phyloP scores from a whole-genome alignment of 305 asterid species.

The Andrographis paniculata region DNA sequence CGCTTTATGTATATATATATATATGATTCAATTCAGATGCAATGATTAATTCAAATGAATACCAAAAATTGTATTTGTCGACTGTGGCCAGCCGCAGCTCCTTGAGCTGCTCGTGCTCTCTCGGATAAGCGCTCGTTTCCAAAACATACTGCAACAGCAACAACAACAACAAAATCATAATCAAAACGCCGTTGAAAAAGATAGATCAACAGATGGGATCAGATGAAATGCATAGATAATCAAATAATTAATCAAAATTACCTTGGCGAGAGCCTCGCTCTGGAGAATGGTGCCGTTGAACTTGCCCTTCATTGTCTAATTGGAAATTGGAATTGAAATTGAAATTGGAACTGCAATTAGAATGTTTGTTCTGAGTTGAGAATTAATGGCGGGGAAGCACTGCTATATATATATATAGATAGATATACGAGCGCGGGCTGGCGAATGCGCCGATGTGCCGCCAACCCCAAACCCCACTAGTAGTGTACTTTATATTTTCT shows the following conservation, averaged over 20 bases:
- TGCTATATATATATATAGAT: too few relatives aligned
- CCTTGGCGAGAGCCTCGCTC: conserved; percentile 33
- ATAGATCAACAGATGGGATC: not conserved
- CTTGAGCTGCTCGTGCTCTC: conserved; percentile 39
- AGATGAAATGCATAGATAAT: not conserved
- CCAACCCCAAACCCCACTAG: too few relatives aligned
- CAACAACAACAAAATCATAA: not conserved
- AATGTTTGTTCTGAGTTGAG: too few relatives aligned
- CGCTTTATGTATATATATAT: not conserved
- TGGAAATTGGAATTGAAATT: not conserved
- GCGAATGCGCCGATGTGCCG: too few relatives aligned
- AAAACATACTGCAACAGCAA: conserved; percentile 29
- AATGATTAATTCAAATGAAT: not conserved
- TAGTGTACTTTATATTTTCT: too few relatives aligned
- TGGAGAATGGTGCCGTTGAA: conserved; percentile 28
- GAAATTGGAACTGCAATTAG: not conserved
- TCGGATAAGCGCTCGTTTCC: conserved; percentile 38
- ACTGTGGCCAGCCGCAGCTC: conserved; percentile 28
- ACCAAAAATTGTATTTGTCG: conserved; percentile 27
- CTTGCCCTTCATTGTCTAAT: conserved; percentile 28
- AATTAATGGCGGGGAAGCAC: too few relatives aligned
- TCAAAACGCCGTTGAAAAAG: too few relatives aligned
- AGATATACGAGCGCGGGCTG: too few relatives aligned
- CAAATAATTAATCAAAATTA: not conserved
- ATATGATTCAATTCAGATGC: not conserved